Evolutionary conservation across 257 asterid species (phyloP), one percentile per base, ranked within the genome.

Genomic region (Solanum neorickii): DNA sequence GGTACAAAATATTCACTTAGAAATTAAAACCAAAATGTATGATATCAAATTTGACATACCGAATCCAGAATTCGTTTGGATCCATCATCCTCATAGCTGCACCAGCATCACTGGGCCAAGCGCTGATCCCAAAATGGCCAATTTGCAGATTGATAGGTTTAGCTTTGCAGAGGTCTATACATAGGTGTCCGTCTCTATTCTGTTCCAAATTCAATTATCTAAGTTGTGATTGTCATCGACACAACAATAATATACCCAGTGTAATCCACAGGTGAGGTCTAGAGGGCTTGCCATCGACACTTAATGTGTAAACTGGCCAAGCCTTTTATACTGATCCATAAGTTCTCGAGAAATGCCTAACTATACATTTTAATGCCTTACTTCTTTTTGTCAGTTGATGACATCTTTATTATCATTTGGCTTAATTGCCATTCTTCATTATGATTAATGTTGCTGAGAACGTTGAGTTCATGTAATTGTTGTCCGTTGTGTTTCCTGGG

Each of bases 271-370:
- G n/a, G 31, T 62, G 15, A 1, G 31, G 8, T 62, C 69, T 62
- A n/a, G 15, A 23, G 20, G 94, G 91, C 87, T 84, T 92, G 2
- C 96, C 97, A 76, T 90, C 87, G 41, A 49, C 86, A 89, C 89
- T 94, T 21, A 91, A 41, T 3, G 90, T 88, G 88, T 96, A 93
- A 83, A 95, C 93, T 56, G 99, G 98, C 99, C 99, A 95, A 15
- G 97, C 98, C 93, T 92, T 97, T 1, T 98, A 98, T 90, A 96
- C 99, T 62, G 98, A 94, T 66, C 99, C 99, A 96, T 96, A 93
- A 97, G 62, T 87, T 94, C 96, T 92, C 98, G 88, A n/a, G 89
- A 88, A 49, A 21, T 49, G 60, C 60, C 60, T 49, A 15, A 49
- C 16, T 49, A 49, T 21, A 49, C 60, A 49, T 49, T 49, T 49